Evolutionary conservation across 306 rosid species (phyloP), one percentile per base, ranked within the genome.

Genomic region (Cucumis cinereus): DNA sequence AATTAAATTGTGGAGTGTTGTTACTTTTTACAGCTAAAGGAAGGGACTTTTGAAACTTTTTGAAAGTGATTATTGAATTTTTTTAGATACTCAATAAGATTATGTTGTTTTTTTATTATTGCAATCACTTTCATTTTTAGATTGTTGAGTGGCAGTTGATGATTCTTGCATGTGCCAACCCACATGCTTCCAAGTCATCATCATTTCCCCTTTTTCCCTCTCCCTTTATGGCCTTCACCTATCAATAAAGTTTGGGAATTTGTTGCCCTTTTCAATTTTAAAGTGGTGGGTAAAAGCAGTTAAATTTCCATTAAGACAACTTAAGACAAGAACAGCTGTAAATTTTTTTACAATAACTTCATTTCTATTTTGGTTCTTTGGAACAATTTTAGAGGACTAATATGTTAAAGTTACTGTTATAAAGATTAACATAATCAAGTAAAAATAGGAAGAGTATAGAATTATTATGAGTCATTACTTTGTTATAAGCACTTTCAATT

Each of bases 141-240:
- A 74, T 81, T 83, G 81, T 45, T 45, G 52, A 13, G 52, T 84
- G 78, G 90, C 78, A 86, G 78, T 79, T 87, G 88, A 81, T 88
- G 88, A 79, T 77, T 73, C 83, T 85, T 85, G 80, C 82, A 79
- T 73, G 82, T 73, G 78, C 74, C n/a, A 59, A 40, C 57, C 86
- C 75, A 80, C 86, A 73, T 74, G 84, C 80, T 80, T 83, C 87
- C 79, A 85, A 77, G 40, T 14, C 83, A 83, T 77, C 68, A 84
- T 88, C 57, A 43, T 13, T 43, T 19, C 54, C 52, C 52, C 22
- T 66, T 43, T 67, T 43, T 38, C 47, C 49, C 28, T 64, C 5
- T 26, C n/a, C 40, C 23, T 69, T 69, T 69, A 24, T 68, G 20
- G 20, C 75, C 33, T 47, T 70, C 75, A 12, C n/a, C 55, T 70